Percentiles rank a stretch among this genome's conserved stretches.
Conservation (phyloP, 805 yeast species). For the Starmerella lactis-condensi region DNA sequence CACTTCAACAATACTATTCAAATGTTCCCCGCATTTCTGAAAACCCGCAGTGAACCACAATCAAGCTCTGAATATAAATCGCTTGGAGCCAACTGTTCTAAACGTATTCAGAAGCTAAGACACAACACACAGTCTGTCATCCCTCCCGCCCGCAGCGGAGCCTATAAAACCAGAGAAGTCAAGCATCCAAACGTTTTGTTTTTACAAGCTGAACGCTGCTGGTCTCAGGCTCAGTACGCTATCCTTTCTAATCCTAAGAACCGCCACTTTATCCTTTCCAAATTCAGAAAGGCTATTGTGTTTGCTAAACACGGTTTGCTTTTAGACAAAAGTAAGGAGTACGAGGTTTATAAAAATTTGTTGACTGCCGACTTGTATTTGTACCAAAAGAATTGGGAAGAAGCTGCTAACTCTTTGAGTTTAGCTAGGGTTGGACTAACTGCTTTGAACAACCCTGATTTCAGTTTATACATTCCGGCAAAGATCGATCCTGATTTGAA, state of each 20-base stretch:
- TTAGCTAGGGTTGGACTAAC: slow-evolving; percentile 39
- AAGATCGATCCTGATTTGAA: slow-evolving; percentile 49
- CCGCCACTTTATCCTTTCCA: slow-evolving; percentile 30
- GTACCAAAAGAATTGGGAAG: slow-evolving; percentile 39
- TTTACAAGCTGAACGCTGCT: slow-evolving; percentile 53
- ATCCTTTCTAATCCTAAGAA: slow-evolving; percentile 37
- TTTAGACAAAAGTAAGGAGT: slow-evolving; percentile 41
- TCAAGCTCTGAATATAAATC: neutral
- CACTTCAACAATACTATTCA: too few species aligned
- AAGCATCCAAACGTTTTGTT: slow-evolving; percentile 41
- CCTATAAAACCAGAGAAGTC: slow-evolving; percentile 28
- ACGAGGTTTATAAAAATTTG: slow-evolving; percentile 27
- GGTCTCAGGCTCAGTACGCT: slow-evolving; percentile 48
- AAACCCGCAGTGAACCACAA: neutral
- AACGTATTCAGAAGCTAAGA: slow-evolving; percentile 45
- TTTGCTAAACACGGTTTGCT: slow-evolving; percentile 39
- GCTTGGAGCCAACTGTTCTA: slow-evolving; percentile 18
- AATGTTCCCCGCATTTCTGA: neutral
- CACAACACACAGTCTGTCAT: slow-evolving; percentile 34
- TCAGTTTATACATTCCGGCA: slow-evolving; percentile 38
- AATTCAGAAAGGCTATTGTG: slow-evolving; percentile 24
- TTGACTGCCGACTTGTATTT: slow-evolving; percentile 35
- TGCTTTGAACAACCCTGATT: slow-evolving; percentile 21
- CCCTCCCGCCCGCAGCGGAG: slow-evolving; percentile 46
- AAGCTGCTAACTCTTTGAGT: slow-evolving; percentile 39